phyloP scores from a whole-genome alignment of 176 grass and related monocot species.

The Oryza nivara region DNA sequence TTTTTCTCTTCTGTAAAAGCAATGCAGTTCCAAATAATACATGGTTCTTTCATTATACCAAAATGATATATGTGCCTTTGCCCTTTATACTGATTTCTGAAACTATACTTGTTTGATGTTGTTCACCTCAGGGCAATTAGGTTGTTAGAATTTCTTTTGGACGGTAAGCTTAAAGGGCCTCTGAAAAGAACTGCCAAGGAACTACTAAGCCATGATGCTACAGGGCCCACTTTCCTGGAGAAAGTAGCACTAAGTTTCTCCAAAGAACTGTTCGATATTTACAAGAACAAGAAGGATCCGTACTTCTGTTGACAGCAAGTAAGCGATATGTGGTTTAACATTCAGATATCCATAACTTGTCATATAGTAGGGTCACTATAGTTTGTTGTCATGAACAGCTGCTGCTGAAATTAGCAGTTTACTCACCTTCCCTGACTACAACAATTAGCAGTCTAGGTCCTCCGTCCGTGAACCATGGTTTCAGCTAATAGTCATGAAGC shows the following conservation, averaged over 20 bases:
- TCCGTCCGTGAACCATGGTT: neutral
- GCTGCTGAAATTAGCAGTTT: slow-evolving; percentile 20
- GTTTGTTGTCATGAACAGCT: slow-evolving; percentile 37
- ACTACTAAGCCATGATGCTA: slow-evolving; percentile 15
- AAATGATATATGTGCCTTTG: slow-evolving; percentile 12
- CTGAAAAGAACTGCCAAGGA: slow-evolving; percentile 39
- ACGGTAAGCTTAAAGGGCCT: slow-evolving; percentile 26
- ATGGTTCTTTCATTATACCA: neutral
- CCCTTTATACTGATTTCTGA: slow-evolving; percentile 22
- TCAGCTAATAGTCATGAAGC: slow-evolving; percentile 10
- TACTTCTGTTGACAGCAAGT: slow-evolving; percentile 34
- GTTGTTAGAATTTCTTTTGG: slow-evolving; percentile 48
- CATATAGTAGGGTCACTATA: neutral
- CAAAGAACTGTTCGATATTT: slow-evolving; percentile 37
- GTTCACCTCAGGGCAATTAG: slow-evolving; percentile 9
- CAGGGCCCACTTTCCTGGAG: neutral
- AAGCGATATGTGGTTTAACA: neutral
- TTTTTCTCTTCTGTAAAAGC: neutral
- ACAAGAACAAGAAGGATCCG: slow-evolving; percentile 44
- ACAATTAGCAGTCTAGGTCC: neutral
- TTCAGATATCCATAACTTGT: neutral
- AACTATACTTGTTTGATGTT: slow-evolving; percentile 24
- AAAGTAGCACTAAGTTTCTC: neutral
- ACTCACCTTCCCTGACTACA: neutral
- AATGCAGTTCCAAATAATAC: neutral